Evolutionary conservation across 2,329 filamentous ascomycete genomes (phyloP), one percentile per base, ranked within the genome.

Genomic region (Pestalotiopsis sp.): DNA sequence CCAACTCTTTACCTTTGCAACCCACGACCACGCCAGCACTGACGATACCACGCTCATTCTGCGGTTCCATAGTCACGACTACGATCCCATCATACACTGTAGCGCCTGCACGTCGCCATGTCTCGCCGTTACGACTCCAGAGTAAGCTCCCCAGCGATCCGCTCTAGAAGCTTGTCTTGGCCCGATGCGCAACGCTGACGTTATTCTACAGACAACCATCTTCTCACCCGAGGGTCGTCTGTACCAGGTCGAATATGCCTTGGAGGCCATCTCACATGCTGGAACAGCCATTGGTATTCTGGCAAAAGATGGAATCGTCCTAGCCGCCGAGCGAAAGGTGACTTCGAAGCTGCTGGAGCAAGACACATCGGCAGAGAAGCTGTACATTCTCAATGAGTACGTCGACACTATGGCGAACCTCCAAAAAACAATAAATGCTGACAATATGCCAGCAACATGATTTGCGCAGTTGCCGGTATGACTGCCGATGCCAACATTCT

Each of bases 401-500:
- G 92, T 78, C 38, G 41, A 12, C 20, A 59, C 66, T 36, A 67
- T 67, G 61, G 68, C 65, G 45, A 23, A 65, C 9, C n/a, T 4
- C 5, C 13, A 13, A 52, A 39, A 13, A n/a, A 23, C n/a, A 36
- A 27, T 65, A 14, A 11, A 31, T 49, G 64, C 41, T 66, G 23
- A 65, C 45, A 45, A 13, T 20, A 49, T 52, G 23, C 5, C 74
- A 98, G 95, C 86, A 99, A 99, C 87, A 99, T 99, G 97, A 98
- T 99, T 84, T 98, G 95, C 83, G 96, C 96, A 71, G 96, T 99
- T 70, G 96, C 96, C 77, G 96, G 96, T 80, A 98, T 99, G 95
- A 99, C 95, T 61, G 96, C 96, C 78, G 96, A 99, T 81, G 96
- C 96, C 82, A 99, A 99, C 87, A 99, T 99, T 83, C 94, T 99